Conservation (phyloP, 2,329 filamentous ascomycete species). For the Arthrobotrys iridis region DNA sequence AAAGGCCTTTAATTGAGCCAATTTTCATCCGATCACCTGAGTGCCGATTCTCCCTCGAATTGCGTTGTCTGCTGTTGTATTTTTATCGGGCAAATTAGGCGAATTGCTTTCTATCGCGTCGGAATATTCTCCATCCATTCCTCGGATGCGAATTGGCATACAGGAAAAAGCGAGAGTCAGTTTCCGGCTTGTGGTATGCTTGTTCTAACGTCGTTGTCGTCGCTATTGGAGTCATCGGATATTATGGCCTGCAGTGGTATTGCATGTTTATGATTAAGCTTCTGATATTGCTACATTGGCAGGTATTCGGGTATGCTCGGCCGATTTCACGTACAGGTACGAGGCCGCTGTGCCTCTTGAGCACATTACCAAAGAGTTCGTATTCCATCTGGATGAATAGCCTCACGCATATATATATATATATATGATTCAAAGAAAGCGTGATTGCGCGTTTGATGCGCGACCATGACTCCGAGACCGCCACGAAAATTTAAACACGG, state of each 20-base stretch:
- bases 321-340: not conserved
- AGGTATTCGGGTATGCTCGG: not conserved
- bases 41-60: slow-evolving; percentile 5
- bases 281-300: slow-evolving; percentile 7
- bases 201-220: slow-evolving; percentile 1
- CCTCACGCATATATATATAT: not conserved
- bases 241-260: too few relatives aligned
- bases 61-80: slow-evolving; percentile 43
- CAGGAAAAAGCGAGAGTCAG: not conserved
- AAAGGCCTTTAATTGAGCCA: slow-evolving; percentile 18
- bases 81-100: slow-evolving; percentile 13
- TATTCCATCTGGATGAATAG: not conserved
- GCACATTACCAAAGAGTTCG: not conserved
- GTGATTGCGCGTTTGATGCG: not conserved
- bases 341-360: slow-evolving; percentile 15
- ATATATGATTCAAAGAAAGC: not conserved
- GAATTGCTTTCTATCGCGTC: not conserved
- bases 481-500: not conserved
- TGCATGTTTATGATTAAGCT: too few relatives aligned
- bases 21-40: slow-evolving; percentile 21
- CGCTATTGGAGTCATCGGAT: slow-evolving; percentile 4
- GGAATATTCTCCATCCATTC: not conserved
- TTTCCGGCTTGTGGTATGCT: not conserved
- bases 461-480: slow-evolving; percentile 6
- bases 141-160: not conserved